Base-by-base conservation (phyloP, 495 filamentous ascomycete species). In the Lichenothelia convexa region DNA sequence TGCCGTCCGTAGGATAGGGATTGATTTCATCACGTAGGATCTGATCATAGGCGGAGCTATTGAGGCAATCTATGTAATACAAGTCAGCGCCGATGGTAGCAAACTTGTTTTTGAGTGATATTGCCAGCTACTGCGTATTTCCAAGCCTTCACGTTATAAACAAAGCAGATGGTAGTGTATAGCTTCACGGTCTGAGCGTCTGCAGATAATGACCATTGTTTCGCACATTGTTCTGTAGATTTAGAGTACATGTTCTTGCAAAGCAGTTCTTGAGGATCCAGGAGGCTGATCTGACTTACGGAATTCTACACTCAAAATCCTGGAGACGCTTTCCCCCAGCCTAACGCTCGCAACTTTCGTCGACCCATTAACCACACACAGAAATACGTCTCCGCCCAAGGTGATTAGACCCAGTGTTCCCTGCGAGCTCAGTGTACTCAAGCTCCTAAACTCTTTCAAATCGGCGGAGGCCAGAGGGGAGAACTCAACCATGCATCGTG, bases 331-430 rank as follows among this genome's bases (percentile, higher is more conserved):
- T 62, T 97, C 89, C 9, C 78, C 81, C 0, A 87, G 84, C 33
- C 83, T 66, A 24, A 93, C 69, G 15, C 70, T 78, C 22, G 89
- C 91, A 15, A 85, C 85, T 32, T 73, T 70, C 5, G 66, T 67
- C 24, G 82, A 75, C 27, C 69, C 65, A 26, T 73, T 91, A 19
- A 97, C 75, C n/a, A 93, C 77, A 44, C 83, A 89, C 15, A 97
- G 65, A 49, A 95, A 97, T 12, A 92, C 73, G 65, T 93, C 87
- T 19, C 73, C 65, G 32, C 71, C 69, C 32, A 94, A 64, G 2
- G 85, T 86, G 41, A 95, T 81, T 24, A 97, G 61, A 1, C 89
- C 89, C 36, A 97, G 66, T 2, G 86, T 94, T 21, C 89, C 89
- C 46, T 84, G 71, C 22, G 83, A 80, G n/a, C 73, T 70, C 15